Percentiles rank a stretch among this genome's conserved stretches.
Evolutionary conservation across 257 asterid species (phyloP).

Genomic region (Scutellaria minor): DNA sequence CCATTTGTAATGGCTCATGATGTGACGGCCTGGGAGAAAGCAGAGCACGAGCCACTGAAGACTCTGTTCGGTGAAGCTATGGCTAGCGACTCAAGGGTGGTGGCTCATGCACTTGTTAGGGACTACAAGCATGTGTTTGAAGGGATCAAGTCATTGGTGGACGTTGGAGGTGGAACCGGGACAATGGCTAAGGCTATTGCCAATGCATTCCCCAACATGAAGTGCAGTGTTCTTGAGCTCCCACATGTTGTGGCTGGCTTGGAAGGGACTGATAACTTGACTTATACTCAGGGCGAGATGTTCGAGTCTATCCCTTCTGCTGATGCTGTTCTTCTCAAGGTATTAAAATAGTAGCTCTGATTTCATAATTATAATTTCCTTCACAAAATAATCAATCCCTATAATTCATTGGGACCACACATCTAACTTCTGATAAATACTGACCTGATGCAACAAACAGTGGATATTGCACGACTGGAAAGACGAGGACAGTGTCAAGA

Average conservation of each 20-base stretch:
- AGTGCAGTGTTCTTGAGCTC: conserved; percentile 25
- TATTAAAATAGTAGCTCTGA: not conserved
- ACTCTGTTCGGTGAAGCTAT: conserved; percentile 18
- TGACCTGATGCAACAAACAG: not conserved
- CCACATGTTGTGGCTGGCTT: conserved; percentile 26
- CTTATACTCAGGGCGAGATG: conserved; percentile 25
- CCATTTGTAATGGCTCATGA: not conserved
- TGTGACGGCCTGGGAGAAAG: not conserved
- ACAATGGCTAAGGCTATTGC: conserved; percentile 11
- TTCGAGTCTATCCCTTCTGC: conserved; percentile 27
- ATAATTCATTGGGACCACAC: not conserved
- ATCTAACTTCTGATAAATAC: not conserved
- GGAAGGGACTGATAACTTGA: conserved; percentile 13
- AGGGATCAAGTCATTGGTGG: conserved; percentile 28
- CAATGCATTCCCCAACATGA: not conserved
- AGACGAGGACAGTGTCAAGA: conserved; percentile 15
- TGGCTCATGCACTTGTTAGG: not conserved
- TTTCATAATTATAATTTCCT: not conserved
- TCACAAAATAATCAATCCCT: not conserved
- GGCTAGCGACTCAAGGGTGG: conserved; percentile 23
- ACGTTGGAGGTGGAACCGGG: conserved; percentile 35
- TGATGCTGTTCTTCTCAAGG: conserved; percentile 28
- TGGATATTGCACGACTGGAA: conserved; percentile 38
- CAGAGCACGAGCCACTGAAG: not conserved
- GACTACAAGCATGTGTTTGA: conserved; percentile 18